Evolutionary conservation across 768 basidiomycete species (phyloP).

Genomic region (Termitomyces eurrhizus): DNA sequence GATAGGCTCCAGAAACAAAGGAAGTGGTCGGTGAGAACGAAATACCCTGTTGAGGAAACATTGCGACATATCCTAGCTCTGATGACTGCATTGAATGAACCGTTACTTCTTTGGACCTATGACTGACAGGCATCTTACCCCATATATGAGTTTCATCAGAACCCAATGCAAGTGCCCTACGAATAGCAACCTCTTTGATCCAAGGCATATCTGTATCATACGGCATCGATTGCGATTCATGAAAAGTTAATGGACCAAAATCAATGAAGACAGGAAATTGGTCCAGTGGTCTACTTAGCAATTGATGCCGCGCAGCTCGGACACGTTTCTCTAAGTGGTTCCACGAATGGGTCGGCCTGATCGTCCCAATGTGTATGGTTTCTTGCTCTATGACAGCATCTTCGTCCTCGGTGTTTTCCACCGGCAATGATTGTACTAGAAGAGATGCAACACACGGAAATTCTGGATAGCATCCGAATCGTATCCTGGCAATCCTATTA

Average conservation of each 20-base stretch:
- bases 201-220: slow-evolving; percentile 11
- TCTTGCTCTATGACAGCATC: slow-evolving; percentile 20
- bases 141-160: slow-evolving; percentile 28
- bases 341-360: slow-evolving; percentile 24
- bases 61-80: slow-evolving; percentile 31
- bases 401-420: slow-evolving; percentile 18
- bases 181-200: slow-evolving; percentile 26
- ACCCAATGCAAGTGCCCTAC: slow-evolving; percentile 27
- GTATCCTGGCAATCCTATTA: slow-evolving; percentile 27
- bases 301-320: slow-evolving; percentile 24
- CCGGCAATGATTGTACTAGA: slow-evolving; percentile 17
- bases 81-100: slow-evolving; percentile 23
- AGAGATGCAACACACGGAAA: slow-evolving; percentile 25
- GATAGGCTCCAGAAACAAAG: slow-evolving; percentile 47
- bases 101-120: not conserved
- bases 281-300: slow-evolving; percentile 7
- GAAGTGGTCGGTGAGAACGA: slow-evolving; percentile 35
- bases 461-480: slow-evolving; percentile 21
- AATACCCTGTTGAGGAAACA: slow-evolving; percentile 35
- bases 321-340: slow-evolving; percentile 23
- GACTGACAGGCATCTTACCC: slow-evolving; percentile 22
- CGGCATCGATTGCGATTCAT: slow-evolving; percentile 17
- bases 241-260: slow-evolving; percentile 36
- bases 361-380: slow-evolving; percentile 27
- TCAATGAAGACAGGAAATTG: slow-evolving; percentile 33